Evolutionary conservation across 371 early-diverging fungal species (phyloP).

Genomic region (Mucor sp.): DNA sequence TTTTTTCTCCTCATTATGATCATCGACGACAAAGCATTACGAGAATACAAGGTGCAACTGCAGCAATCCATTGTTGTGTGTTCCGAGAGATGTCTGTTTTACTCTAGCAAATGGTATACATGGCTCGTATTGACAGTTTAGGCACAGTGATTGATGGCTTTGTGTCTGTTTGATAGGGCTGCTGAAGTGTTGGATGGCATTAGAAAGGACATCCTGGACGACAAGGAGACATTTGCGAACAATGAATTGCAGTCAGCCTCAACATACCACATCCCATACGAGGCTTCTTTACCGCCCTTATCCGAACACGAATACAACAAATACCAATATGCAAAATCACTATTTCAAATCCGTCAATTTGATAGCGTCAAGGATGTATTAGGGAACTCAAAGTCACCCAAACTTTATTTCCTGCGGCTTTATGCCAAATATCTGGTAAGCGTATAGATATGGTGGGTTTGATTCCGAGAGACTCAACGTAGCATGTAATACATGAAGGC

Average conservation of each 20-base stretch:
- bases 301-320: constrained; percentile 50
- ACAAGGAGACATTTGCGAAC: constrained; percentile 3
- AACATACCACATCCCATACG: constrained; percentile 25
- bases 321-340: constrained; percentile 67
- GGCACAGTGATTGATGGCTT: background rate
- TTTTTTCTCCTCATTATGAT: constrained; percentile 9
- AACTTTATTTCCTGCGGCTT: constrained; percentile 65
- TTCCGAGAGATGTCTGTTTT: constrained; percentile 66
- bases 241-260: constrained; percentile 7
- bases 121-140: background rate
- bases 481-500: constrained; percentile 28
- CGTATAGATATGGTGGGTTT: background rate
- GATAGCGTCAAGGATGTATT: constrained; percentile 61
- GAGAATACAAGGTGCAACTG: constrained; percentile 31
- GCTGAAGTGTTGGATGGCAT: constrained; percentile 71
- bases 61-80: constrained; percentile 65
- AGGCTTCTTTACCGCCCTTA: constrained; percentile 21
- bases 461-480: background rate
- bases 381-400: constrained; percentile 45
- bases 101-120: constrained; percentile 72
- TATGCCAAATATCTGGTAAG: constrained; percentile 71
- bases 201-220: constrained; percentile 16
- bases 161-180: constrained; percentile 50
- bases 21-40: constrained; percentile 13
- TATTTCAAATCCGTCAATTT: constrained; percentile 75